phyloP scores from a whole-genome alignment of 192 early-diverging fungal genomes.

The Diversispora eburnea region DNA sequence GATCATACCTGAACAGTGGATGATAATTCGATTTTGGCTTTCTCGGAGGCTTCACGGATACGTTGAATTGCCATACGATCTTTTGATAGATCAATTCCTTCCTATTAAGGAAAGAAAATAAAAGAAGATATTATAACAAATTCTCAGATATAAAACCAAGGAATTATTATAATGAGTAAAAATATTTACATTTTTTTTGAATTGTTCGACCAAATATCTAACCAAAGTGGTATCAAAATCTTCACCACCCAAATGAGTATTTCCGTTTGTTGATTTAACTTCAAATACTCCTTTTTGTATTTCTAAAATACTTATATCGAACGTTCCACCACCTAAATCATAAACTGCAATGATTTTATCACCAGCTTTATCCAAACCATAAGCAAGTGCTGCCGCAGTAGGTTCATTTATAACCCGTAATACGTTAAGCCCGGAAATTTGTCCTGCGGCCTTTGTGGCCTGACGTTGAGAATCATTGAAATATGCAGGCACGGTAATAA shows the following conservation, averaged over 20 bases:
- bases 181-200: conserved; percentile 74
- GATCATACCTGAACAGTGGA: conserved; percentile 60
- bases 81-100: conserved; percentile 74
- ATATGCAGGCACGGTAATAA: conserved; percentile 98
- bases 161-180: background rate
- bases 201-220: conserved; percentile 74
- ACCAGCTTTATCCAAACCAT: conserved; percentile 80
- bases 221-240: conserved; percentile 75
- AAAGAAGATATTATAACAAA: too few relatives aligned
- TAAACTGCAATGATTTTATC: conserved; percentile 94
- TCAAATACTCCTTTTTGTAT: conserved; percentile 98
- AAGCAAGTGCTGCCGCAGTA: conserved; percentile 91
- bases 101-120: conserved; percentile 7
- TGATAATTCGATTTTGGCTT: conserved; percentile 98
- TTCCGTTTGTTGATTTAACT: conserved; percentile 97
- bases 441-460: conserved; percentile 93
- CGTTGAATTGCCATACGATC: conserved; percentile 97
- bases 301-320: conserved; percentile 98
- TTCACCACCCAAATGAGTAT: conserved; percentile 83
- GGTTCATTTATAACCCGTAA: conserved; percentile 95
- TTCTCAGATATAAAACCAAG: too few relatives aligned
- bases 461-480: conserved; percentile 97
- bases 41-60: conserved; percentile 95
- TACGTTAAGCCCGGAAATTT: conserved; percentile 86
- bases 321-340: conserved; percentile 98